Evolutionary conservation across 2,329 filamentous ascomycete genomes (phyloP).

Genomic region (Fusarium brachygibbosum): DNA sequence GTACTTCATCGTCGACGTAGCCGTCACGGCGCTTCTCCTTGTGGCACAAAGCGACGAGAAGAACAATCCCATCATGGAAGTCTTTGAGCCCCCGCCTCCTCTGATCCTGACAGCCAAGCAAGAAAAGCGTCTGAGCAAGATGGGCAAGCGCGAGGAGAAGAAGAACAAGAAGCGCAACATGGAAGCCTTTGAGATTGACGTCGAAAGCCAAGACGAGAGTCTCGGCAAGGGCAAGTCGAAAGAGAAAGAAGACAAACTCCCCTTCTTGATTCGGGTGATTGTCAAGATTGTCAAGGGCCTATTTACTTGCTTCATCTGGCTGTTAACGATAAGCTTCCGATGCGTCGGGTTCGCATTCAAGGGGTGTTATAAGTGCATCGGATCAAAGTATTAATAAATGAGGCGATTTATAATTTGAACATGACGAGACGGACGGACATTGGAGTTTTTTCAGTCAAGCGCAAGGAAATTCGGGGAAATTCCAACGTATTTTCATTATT

Average conservation of each 20-base stretch:
- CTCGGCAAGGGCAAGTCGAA: constrained; percentile 55
- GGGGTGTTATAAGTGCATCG: constrained; percentile 65
- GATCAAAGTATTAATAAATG: constrained; percentile 56
- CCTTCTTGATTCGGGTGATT: constrained; percentile 62
- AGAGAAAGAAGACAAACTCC: constrained; percentile 63
- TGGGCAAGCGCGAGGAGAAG: constrained; percentile 51
- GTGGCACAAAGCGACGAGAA: constrained; percentile 70
- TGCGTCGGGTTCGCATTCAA: constrained; percentile 64
- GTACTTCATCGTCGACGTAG: constrained; percentile 74
- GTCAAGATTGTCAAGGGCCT: constrained; percentile 66
- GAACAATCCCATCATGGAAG: constrained; percentile 60
- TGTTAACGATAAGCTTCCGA: constrained; percentile 68
- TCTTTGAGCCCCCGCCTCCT: constrained; percentile 71
- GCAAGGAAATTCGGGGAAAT: constrained; percentile 1
- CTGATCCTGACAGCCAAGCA: constrained; percentile 43
- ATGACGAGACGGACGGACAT: constrained; percentile 19
- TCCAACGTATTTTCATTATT: constrained; percentile 18
- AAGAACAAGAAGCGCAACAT: constrained; percentile 57
- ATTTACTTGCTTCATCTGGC: constrained; percentile 72
- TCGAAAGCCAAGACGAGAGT: constrained; percentile 72
- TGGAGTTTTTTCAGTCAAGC: constrained; percentile 4
- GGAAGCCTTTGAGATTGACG: constrained; percentile 71
- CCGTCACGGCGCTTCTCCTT: constrained; percentile 70
- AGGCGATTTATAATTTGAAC: constrained; percentile 6
- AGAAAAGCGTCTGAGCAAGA: constrained; percentile 50